A percentile compares a stretch with the other conserved stretches of the same genome.
These are phyloP conservation scores for Chlorella vulgaris DNA, from an alignment of 139 green algal genomes.

Conservation along the genomic window DNA sequence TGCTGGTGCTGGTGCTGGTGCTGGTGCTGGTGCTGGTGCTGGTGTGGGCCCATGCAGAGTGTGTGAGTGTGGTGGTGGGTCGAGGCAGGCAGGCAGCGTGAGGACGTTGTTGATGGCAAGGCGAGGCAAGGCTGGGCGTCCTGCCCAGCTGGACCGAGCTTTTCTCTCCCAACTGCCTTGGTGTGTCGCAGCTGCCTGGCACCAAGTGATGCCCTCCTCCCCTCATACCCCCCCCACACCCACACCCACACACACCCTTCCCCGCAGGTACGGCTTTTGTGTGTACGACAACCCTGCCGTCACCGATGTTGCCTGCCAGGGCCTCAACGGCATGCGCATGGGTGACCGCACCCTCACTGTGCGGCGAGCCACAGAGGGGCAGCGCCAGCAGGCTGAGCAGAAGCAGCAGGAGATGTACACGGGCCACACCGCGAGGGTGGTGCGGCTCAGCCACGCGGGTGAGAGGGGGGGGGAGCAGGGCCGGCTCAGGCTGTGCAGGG, in stretches of 20 bases:
- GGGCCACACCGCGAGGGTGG: conserved; percentile 17
- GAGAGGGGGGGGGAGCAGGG: neutral
- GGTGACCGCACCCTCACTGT: conserved; percentile 94
- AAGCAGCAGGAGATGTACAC: conserved; percentile 33
- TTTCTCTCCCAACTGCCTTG: too few relatives aligned
- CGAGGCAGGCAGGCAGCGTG: too few relatives aligned
- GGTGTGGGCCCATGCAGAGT: too few relatives aligned
- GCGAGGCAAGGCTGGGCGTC: too few relatives aligned
- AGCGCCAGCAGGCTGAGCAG: conserved; percentile 3
- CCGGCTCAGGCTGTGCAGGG: neutral
- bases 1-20: too few relatives aligned
- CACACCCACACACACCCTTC: neutral
- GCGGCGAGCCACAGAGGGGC: conserved; percentile 14
- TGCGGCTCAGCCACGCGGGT: conserved; percentile 38
- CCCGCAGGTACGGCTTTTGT: conserved; percentile 90
- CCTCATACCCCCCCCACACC: neutral
- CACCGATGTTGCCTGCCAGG: conserved; percentile 86
- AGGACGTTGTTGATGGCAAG: too few relatives aligned
- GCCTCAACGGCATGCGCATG: conserved; percentile 95
- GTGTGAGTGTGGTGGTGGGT: too few relatives aligned
- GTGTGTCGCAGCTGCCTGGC: too few relatives aligned
- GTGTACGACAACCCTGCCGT: conserved; percentile 87
- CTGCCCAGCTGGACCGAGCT: too few relatives aligned
- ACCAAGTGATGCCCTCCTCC: neutral
- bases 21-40: too few relatives aligned